These are phyloP conservation scores for Ustilago hordei DNA, from an alignment of 1,284 basidiomycete species.

Conservation along the genomic window DNA sequence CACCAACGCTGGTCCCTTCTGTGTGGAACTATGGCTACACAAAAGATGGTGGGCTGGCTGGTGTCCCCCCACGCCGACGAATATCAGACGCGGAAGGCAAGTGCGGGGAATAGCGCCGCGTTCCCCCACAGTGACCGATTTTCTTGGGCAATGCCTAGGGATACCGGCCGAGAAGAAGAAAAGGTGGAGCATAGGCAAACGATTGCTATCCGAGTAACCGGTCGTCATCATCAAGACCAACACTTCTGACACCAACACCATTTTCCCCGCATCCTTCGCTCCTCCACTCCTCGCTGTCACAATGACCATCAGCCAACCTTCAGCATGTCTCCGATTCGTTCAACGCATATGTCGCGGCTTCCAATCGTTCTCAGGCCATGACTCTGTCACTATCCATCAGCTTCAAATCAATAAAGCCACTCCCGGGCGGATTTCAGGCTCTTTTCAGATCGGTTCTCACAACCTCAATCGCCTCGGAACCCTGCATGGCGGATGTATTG, in stretches of 20 bases:
- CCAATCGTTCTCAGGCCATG: conserved; percentile 53
- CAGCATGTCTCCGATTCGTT: conserved; percentile 54
- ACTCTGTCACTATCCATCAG: conserved; percentile 53
- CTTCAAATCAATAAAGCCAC: conserved; percentile 49
- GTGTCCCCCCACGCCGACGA: conserved; percentile 8
- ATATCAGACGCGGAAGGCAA: background rate
- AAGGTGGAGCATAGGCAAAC: background rate
- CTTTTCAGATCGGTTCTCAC: conserved; percentile 47
- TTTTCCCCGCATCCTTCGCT: too few relatives aligned
- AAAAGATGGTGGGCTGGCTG: too few relatives aligned
- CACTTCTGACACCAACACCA: background rate
- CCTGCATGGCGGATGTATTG: conserved; percentile 85
- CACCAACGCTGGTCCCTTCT: too few relatives aligned
- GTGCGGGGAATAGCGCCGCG: background rate
- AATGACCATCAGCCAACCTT: conserved; percentile 26
- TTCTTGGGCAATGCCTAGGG: background rate
- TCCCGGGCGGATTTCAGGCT: conserved; percentile 55
- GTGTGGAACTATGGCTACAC: too few relatives aligned
- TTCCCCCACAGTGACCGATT: conserved; percentile 4
- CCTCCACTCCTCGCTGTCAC: background rate
- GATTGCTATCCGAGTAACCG: background rate
- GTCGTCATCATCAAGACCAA: conserved; percentile 2
- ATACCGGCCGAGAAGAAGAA: conserved; percentile 4
- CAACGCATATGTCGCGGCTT: conserved; percentile 47
- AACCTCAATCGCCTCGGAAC: conserved; percentile 68